Conservation (phyloP, 2,329 filamentous ascomycete species). For the Aureobasidium sp. region DNA sequence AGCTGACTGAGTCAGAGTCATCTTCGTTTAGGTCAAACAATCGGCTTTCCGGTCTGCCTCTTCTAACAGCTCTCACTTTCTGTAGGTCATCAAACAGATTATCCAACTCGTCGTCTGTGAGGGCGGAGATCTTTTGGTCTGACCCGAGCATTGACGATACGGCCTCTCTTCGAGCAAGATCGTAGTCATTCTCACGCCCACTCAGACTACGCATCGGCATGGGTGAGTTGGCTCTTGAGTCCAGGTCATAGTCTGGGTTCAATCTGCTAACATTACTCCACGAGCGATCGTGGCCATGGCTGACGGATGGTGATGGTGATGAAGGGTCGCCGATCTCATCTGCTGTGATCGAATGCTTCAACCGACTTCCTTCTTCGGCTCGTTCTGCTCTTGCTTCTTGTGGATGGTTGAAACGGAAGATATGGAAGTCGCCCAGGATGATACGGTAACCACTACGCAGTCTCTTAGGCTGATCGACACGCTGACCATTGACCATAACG, state of each 20-base stretch:
- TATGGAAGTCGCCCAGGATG: slow-evolving; percentile 96
- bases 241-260: slow-evolving; percentile 66
- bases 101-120: slow-evolving; percentile 92
- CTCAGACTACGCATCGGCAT: slow-evolving; percentile 54
- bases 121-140: slow-evolving; percentile 81
- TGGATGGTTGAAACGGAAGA: slow-evolving; percentile 96
- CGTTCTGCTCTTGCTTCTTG: slow-evolving; percentile 91
- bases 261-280: slow-evolving; percentile 62
- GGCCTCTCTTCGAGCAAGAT: slow-evolving; percentile 86
- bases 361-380: slow-evolving; percentile 69
- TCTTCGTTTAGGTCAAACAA: slow-evolving; percentile 50
- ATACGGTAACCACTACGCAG: slow-evolving; percentile 89
- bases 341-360: slow-evolving; percentile 71
- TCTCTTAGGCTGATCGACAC: slow-evolving; percentile 76
- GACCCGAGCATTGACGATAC: slow-evolving; percentile 81
- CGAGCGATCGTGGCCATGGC: slow-evolving; percentile 64
- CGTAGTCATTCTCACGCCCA: slow-evolving; percentile 80
- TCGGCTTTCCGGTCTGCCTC: slow-evolving; percentile 53
- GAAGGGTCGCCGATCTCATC: slow-evolving; percentile 51
- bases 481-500: slow-evolving; percentile 95
- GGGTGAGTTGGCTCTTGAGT: slow-evolving; percentile 73
- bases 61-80: slow-evolving; percentile 74
- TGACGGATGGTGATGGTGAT: slow-evolving; percentile 51
- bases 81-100: slow-evolving; percentile 91
- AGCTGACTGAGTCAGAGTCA: slow-evolving; percentile 81